These are phyloP conservation scores for Pisolithus marmoratus DNA, from an alignment of 768 basidiomycete species.

Conservation along the genomic window DNA sequence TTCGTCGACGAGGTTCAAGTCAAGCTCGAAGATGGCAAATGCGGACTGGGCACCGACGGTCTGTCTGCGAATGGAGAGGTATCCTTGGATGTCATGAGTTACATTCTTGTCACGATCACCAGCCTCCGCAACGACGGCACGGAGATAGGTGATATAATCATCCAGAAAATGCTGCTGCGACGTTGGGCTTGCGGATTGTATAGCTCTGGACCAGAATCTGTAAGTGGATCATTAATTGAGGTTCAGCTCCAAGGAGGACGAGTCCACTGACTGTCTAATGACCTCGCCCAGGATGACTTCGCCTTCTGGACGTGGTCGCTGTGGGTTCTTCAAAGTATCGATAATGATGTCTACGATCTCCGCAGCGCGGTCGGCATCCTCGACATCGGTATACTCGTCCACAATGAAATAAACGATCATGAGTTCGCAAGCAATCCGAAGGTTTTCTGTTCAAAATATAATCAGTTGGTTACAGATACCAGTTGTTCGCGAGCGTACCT, in stretches of 20 bases:
- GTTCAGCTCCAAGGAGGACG: too few relatives aligned
- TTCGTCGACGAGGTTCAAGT: slow-evolving; percentile 28
- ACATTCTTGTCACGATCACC: slow-evolving; percentile 2
- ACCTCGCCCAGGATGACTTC: slow-evolving; percentile 8
- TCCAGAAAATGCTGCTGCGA: slow-evolving; percentile 6
- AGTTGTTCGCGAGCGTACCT: not conserved
- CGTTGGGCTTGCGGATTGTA: not conserved
- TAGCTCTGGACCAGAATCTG: slow-evolving; percentile 6
- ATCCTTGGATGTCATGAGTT: slow-evolving; percentile 23
- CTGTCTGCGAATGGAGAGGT: slow-evolving; percentile 27
- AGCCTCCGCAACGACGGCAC: slow-evolving; percentile 1
- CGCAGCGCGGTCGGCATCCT: not conserved
- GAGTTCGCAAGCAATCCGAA: slow-evolving; percentile 25
- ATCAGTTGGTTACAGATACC: not conserved
- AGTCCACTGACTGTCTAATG: slow-evolving; percentile 4
- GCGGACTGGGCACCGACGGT: slow-evolving; percentile 27
- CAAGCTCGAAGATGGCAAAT: slow-evolving; percentile 26
- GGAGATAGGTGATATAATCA: slow-evolving; percentile 1
- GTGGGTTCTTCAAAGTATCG: slow-evolving; percentile 5
- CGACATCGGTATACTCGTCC: slow-evolving; percentile 28
- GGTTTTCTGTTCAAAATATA: slow-evolving; percentile 7
- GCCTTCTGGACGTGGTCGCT: slow-evolving; percentile 5
- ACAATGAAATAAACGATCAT: slow-evolving; percentile 29
- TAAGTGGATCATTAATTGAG: not conserved
- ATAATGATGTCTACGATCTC: slow-evolving; percentile 5